A percentile compares a stretch with the other conserved stretches of the same genome.
Evolutionary conservation across 371 early-diverging fungal genomes (phyloP).

Genomic region (Mortierella sp.): DNA sequence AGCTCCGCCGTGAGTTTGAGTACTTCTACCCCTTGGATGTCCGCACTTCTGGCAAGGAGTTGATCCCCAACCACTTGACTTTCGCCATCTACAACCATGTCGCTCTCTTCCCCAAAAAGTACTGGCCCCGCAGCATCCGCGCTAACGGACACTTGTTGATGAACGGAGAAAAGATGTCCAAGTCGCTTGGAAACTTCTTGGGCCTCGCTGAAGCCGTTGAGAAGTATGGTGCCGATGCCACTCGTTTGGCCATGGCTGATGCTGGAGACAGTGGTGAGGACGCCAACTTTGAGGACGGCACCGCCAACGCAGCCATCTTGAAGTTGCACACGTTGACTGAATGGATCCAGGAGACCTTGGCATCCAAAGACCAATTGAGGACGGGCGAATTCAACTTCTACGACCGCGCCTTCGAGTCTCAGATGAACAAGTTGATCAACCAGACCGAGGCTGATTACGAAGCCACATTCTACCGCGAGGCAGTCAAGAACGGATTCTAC

Average conservation of each 20-base stretch:
- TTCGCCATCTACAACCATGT: slow-evolving; percentile 99
- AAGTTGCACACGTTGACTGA: slow-evolving; percentile 94
- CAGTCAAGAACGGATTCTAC: slow-evolving; percentile 94
- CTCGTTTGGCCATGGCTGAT: slow-evolving; percentile 96
- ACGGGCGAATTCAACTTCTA: slow-evolving; percentile 73
- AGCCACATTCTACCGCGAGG: slow-evolving; percentile 93
- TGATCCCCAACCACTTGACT: slow-evolving; percentile 99
- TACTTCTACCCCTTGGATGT: slow-evolving; percentile 99
- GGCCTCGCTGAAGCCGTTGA: slow-evolving; percentile 89
- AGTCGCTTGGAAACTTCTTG: slow-evolving; percentile 99
- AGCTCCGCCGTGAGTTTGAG: slow-evolving; percentile 89
- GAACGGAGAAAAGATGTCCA: slow-evolving; percentile 99
- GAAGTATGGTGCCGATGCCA: slow-evolving; percentile 98
- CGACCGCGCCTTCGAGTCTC: slow-evolving; percentile 89
- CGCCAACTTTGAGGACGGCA: slow-evolving; percentile 98
- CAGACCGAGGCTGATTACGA: slow-evolving; percentile 85
- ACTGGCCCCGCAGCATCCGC: slow-evolving; percentile 96
- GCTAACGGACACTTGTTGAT: slow-evolving; percentile 99
- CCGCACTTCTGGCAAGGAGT: slow-evolving; percentile 99
- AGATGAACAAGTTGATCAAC: slow-evolving; percentile 83
- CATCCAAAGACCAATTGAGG: slow-evolving; percentile 41
- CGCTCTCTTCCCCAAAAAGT: slow-evolving; percentile 94
- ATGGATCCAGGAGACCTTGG: slow-evolving; percentile 82
- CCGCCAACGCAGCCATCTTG: slow-evolving; percentile 98
- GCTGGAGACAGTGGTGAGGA: slow-evolving; percentile 98